Conservation (phyloP, 1,139 yeast genomes). For the Geotrichum klebahnii region DNA sequence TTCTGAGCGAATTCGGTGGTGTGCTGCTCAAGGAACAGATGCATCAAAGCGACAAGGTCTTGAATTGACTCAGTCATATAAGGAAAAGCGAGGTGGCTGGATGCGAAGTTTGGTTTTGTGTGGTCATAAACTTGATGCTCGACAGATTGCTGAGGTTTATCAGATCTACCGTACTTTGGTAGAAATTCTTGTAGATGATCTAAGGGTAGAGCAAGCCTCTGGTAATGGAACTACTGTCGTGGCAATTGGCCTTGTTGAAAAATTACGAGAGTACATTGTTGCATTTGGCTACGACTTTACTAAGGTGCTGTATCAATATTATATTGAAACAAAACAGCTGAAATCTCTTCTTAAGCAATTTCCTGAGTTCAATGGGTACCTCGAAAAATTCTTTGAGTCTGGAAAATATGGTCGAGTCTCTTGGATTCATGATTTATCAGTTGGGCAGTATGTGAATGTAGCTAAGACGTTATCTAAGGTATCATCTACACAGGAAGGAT, state of each 20-base stretch:
- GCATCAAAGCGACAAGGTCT: conserved; percentile 23
- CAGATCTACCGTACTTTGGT: conserved; percentile 64
- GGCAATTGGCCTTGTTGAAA: conserved; percentile 26
- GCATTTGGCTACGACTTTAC: conserved; percentile 71
- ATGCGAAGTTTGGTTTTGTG: conserved; percentile 49
- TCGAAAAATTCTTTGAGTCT: conserved; percentile 52
- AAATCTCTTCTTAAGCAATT: conserved; percentile 56
- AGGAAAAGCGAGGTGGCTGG: conserved; percentile 47
- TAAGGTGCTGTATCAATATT: conserved; percentile 55
- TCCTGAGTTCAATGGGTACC: conserved; percentile 49
- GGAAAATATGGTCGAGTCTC: conserved; percentile 54
- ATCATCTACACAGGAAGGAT: conserved; percentile 40
- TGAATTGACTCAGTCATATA: conserved; percentile 27
- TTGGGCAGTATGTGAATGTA: conserved; percentile 50
- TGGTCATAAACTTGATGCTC: conserved; percentile 51
- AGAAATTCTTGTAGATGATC: conserved; percentile 55
- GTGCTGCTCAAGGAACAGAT: conserved; percentile 15
- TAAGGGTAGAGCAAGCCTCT: conserved; percentile 26
- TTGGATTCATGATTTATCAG: conserved; percentile 68
- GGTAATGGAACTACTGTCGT: conserved; percentile 33
- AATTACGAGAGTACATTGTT: conserved; percentile 52
- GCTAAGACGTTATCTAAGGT: conserved; percentile 42
- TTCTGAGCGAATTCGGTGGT: conserved; percentile 33
- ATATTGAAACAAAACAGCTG: conserved; percentile 52
- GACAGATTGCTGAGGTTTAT: conserved; percentile 63